Percentiles rank a stretch among this genome's conserved stretches.
Conservation (phyloP, 2,329 filamentous ascomycete genomes). For the Cryphonectria naterciae region DNA sequence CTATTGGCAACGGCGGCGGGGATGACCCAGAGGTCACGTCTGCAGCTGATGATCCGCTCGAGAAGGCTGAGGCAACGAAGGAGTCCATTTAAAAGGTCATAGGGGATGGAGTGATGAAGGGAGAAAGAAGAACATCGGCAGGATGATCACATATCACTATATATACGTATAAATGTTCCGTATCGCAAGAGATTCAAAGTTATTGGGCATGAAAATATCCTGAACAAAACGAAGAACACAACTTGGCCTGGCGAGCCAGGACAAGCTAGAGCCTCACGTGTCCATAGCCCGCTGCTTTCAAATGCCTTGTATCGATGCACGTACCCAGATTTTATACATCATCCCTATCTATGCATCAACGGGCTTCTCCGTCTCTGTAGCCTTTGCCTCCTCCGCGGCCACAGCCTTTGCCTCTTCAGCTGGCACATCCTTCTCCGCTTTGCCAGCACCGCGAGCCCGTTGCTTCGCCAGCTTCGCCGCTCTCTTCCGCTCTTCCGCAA, state of each 20-base stretch:
- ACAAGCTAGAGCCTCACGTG: background rate
- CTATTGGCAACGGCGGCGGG: constrained; percentile 19
- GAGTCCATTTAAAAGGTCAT: background rate
- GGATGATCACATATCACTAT: background rate
- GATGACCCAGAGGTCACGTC: constrained; percentile 24
- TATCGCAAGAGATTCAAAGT: background rate
- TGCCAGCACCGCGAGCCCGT: constrained; percentile 28
- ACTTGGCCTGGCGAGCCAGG: background rate
- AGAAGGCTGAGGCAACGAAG: constrained; percentile 25
- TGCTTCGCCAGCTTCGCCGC: constrained; percentile 30
- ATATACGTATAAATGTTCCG: background rate
- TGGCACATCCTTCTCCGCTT: constrained; percentile 25
- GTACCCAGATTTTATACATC: background rate
- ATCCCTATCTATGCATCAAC: background rate
- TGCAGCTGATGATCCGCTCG: constrained; percentile 20
- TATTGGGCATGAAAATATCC: background rate
- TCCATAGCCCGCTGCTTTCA: background rate
- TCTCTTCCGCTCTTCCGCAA: constrained; percentile 33
- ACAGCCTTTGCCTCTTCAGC: constrained; percentile 20
- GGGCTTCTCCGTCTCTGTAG: background rate
- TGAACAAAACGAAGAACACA: background rate
- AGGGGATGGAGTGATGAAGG: background rate
- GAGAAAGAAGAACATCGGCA: background rate
- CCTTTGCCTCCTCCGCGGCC: constrained; percentile 9
- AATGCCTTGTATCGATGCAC: background rate